Evolutionary conservation across 78 protist species (phyloP).

Genomic region (Dictyostelium citrinum): DNA sequence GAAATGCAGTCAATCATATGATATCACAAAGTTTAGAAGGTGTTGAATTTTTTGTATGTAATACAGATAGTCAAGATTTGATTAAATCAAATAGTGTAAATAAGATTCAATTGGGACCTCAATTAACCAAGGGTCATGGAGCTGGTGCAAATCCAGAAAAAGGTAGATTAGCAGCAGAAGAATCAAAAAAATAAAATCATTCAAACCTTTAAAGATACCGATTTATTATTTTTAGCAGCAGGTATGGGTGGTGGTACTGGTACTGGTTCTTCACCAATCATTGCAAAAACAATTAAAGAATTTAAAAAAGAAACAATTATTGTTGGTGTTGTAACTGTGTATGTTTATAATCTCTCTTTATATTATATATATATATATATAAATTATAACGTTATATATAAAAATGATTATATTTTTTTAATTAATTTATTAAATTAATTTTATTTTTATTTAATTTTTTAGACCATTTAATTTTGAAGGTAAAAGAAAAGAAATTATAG

Average conservation of each 20-base stretch:
- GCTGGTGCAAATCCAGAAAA: conserved; percentile 88
- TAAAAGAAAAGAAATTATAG: conserved; percentile 22
- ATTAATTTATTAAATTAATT: too few species aligned
- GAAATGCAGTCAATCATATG: conserved; percentile 89
- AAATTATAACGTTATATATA: too few species aligned
- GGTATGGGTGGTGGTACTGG: conserved; percentile 96
- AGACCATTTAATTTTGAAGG: conserved; percentile 84
- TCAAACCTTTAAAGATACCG: conserved; percentile 35
- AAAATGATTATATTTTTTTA: too few species aligned
- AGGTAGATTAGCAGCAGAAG: conserved; percentile 86
- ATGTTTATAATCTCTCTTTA: too few species aligned
- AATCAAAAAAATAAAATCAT: conserved; percentile 26
- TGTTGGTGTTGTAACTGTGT: conserved; percentile 80
- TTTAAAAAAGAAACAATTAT: conserved; percentile 40
- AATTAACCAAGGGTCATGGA: conserved; percentile 83
- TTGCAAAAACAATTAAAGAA: conserved; percentile 67
- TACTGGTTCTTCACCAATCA: conserved; percentile 89
- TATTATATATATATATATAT: too few species aligned
- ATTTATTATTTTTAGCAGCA: conserved; percentile 87
- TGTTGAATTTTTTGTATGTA: conserved; percentile 77
- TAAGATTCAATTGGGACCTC: conserved; percentile 80
- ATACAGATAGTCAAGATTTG: conserved; percentile 90
- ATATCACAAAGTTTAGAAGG: conserved; percentile 23
- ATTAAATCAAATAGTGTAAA: conserved; percentile 29
- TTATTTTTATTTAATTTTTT: not conserved